Evolutionary conservation across 768 basidiomycete genomes (phyloP).

Genomic region (Pisolithus marmoratus): DNA sequence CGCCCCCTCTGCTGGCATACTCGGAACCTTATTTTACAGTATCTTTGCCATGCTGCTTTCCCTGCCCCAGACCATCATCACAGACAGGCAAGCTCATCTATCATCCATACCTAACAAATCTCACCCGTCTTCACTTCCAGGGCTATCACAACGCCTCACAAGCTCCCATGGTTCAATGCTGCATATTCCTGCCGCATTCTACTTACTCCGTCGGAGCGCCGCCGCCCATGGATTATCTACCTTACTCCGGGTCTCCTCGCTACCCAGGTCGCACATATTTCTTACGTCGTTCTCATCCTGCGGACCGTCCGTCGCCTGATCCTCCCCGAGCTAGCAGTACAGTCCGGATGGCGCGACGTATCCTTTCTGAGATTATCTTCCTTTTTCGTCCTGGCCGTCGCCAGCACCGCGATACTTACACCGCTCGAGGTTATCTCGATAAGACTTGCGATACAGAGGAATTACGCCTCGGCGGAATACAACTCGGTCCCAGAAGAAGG

Average conservation of each 20-base stretch:
- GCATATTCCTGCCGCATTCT: constrained; percentile 34
- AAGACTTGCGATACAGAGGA: constrained; percentile 2
- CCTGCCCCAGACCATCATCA: constrained; percentile 66
- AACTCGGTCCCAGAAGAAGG: constrained; percentile 65
- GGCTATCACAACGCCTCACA: constrained; percentile 79
- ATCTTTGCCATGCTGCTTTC: constrained; percentile 60
- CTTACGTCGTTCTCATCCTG: constrained; percentile 39
- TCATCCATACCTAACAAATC: not conserved
- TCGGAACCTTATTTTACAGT: constrained; percentile 62
- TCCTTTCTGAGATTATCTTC: constrained; percentile 33
- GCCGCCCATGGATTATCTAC: constrained; percentile 69
- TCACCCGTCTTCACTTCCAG: constrained; percentile 33
- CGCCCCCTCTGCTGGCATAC: constrained; percentile 52
- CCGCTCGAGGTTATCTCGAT: constrained; percentile 2
- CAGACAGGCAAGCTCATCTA: constrained; percentile 56
- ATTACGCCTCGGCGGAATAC: not conserved
- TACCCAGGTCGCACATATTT: constrained; percentile 33
- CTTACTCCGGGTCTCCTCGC: constrained; percentile 56
- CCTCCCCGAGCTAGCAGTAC: not conserved
- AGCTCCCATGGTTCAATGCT: constrained; percentile 56
- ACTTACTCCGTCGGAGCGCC: constrained; percentile 38
- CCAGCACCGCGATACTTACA: not conserved
- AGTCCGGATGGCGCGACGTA: constrained; percentile 24
- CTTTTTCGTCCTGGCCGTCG: constrained; percentile 33
- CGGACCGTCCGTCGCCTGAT: constrained; percentile 22